phyloP scores from a whole-genome alignment of 768 basidiomycete genomes.

The Mycena chlorophos region DNA sequence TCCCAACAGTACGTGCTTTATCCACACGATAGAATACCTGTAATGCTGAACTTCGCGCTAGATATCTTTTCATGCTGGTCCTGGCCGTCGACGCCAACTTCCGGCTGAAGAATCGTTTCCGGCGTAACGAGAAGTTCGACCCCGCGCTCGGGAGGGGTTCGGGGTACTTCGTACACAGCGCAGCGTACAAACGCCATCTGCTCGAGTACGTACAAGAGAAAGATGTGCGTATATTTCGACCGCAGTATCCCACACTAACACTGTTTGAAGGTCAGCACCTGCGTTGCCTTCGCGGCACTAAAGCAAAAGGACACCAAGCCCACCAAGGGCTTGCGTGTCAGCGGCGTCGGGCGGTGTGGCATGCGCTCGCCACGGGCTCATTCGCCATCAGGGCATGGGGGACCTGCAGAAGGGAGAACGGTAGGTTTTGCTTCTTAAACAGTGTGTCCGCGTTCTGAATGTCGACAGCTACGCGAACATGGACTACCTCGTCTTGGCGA shows the following conservation, averaged over 20 bases:
- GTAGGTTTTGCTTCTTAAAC: conserved; percentile 10
- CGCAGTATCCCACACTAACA: background rate
- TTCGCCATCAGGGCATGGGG: conserved; percentile 19
- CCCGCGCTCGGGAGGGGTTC: conserved; percentile 12
- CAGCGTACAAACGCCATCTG: conserved; percentile 11
- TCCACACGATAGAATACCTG: too few species aligned
- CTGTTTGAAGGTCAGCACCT: conserved; percentile 18
- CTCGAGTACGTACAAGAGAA: conserved; percentile 6
- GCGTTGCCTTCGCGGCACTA: conserved; percentile 18
- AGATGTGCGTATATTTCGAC: conserved; percentile 10
- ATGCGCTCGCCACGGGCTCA: conserved; percentile 20
- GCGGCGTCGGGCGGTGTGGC: conserved; percentile 13
- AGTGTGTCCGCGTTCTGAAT: background rate
- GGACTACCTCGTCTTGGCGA: conserved; percentile 24
- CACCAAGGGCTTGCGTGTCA: conserved; percentile 7
- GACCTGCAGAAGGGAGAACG: conserved; percentile 29
- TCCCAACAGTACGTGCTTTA: background rate
- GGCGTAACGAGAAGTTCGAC: conserved; percentile 12
- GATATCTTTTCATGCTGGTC: conserved; percentile 11
- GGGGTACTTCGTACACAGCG: conserved; percentile 18
- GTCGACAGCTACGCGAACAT: conserved; percentile 24
- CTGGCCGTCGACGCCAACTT: conserved; percentile 25
- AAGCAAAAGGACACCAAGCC: conserved; percentile 20
- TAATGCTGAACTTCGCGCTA: background rate
- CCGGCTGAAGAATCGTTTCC: conserved; percentile 14